Base-by-base conservation (phyloP, 169 alveolate genomes). In the Plasmodium gonderi region DNA sequence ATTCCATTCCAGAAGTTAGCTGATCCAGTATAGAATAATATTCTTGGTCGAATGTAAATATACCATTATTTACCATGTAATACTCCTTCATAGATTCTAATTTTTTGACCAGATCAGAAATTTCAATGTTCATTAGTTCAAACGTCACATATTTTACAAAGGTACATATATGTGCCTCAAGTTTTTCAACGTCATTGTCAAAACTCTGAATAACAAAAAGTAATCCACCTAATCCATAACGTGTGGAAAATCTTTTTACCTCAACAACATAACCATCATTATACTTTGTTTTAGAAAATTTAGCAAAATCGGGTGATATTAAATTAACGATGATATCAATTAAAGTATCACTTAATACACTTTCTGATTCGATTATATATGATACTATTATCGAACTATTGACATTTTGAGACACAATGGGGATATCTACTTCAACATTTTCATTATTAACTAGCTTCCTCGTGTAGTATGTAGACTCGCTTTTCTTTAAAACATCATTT, bases 301-400 rank as follows among this genome's bases (percentile, higher is more conserved):
- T 87, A 75, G 49, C 79, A 87, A 87, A 75, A 44, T 87, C 93
- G 38, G 80, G 68, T 75, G 89, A 87, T 33, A 87, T 87, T 75
- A 87, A 87, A 51, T 87, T 83, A 74, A 42, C 87, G 29, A 87
- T 87, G 45, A 87, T 87, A 38, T 87, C 68, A 54, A 87, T 87
- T 76, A 87, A 51, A 33, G 45, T 29, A 54, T 87, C 79, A 26
- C 79, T 76, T 65, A 87, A 75, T 45, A 87, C 17, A 26, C 89
- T 87, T 74, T 87, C 89, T 60, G 93, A 87, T 54, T 87, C 93
- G 12, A 76, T 87, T 17, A 78, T 51, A n/a, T 87, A 87, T 60
- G 89, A 74, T 33, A 87, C 93, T 75, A 65, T 49, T 75, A 87
- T 74, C 68, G 93, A 87, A 17, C 33, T 82, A 31, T 45, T 72